Evolutionary conservation across 164 flowering plant species (phyloP), one percentile per base, ranked within the genome.

Genomic region (Magnolia officinalis): DNA sequence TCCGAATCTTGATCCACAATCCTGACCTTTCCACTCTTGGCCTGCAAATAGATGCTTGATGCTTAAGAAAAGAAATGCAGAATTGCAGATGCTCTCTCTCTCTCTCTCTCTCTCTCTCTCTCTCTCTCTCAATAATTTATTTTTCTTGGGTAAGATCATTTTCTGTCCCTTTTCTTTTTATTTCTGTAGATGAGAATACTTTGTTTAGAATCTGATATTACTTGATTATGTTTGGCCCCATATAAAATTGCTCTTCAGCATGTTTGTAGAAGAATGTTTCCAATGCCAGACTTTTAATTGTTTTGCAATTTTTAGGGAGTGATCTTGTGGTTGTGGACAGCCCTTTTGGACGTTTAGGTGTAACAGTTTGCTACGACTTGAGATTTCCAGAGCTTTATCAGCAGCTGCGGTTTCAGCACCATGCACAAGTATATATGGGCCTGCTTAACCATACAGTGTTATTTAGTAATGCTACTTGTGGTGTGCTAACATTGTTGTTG

Each of bases 381-480:
- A 90, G 99, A 85, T 96, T 96, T 67, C 98, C 99, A 4, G 97
- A 91, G 81, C 78, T 96, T 20, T 94, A 91, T 81, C 94, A 94
- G 77, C 89, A 85, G 81, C 83, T 94, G 59, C 85, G 98, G 69
- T 96, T 94, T 84, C 85, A 88, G 59, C 92, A 91, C 55, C 85
- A 85, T 72, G 98, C 93, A 70, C 95, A 93, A 89, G 97, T 90
- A 79, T 11, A 37, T 50, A 52, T 65, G 19, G 61, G 49, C 9
- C 13, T 64, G 63, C n/a, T 59, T 59, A 59, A 19, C 63, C 63
- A 13, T 37, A 5, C 6, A 4, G 45, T 37, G 45, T 37, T 37
- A 37, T 37, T 37, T 37, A 37, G 45, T 37, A 3, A 55, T 11
- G 61, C 61, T 24, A 21, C 68, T 20, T 65, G 24, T 10, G 68